Evolutionary conservation across 345 rosid species (phyloP), one percentile per base, ranked within the genome.

Genomic region (Toxicodendron radicans): DNA sequence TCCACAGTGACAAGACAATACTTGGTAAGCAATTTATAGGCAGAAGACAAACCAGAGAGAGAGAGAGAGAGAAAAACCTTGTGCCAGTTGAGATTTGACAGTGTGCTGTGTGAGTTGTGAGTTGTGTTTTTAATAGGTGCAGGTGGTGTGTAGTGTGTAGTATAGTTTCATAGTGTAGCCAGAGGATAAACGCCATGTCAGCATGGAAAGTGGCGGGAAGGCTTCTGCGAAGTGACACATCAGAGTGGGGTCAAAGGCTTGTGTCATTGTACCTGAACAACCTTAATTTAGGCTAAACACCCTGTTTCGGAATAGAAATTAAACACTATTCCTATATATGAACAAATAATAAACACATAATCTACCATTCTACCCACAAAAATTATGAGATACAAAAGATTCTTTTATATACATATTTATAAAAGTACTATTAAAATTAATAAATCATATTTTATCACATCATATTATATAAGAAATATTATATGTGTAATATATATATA

Each of bases 41-140:
- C n/a, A 35, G 3, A 41, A 8, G 38, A 33, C 46, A 17, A 27
- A 58, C 62, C 11, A 27, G 38, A 5, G 52, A 11, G 52, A 43
- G 48, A 43, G 48, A 43, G 48, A 43, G 46, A 27, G 64, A 12
- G 64, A 13, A 13, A 18, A 7, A 14, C 54, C 54, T 51, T 51
- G 48, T 35, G 23, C 48, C 46, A 32, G 66, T 3, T 35, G 66
- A 41, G 66, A 35, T 62, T 62, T 35, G 66, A 62, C 66, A 62
- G 24, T 33, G 12, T 17, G 24, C 66, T 16, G 10, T 35, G 20
- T 12, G 2, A 23, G 41, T 62, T n/a, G 8, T 20, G 46, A 62
- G n/a, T 62, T 33, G 66, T 18, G 48, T 23, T 18, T 62, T 62
- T 33, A 62, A 62, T 35, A n/a, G 66, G 38, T 9, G 66, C 48